Base-by-base conservation (phyloP, 805 yeast genomes). In the Priceomyces melissophilus region DNA sequence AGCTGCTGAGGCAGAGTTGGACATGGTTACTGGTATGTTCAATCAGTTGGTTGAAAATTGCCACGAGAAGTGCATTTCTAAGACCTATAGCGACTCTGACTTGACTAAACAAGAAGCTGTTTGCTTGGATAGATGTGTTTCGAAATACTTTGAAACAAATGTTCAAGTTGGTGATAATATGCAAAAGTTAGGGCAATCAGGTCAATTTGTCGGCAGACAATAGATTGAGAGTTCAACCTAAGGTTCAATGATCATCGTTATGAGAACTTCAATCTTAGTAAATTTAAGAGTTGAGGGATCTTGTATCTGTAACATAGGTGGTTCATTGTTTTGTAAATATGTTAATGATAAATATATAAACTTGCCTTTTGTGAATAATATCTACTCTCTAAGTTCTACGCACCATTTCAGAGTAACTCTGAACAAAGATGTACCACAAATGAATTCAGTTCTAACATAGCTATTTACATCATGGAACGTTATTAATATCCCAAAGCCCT, bases 11-110 rank as follows among this genome's bases (percentile, higher is more conserved):
- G 87, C 96, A 43, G 99, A 91, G 67, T 77, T 91, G 52, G 99
- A 91, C 65, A 84, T 93, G 82, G 96, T 91, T 54, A 90, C 97
- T 30, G 96, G 93, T 54, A 89, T 91, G 97, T 91, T 91, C 80
- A 91, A 91, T 79, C 78, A 82, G 57, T 73, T 90, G 56, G 95
- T 89, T 16, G 90, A 84, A 56, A 84, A 87, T 53, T 90, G 98
- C 63, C 93, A 90, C 66, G 65, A 70, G 52, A 90, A 90, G 70
- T 90, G 98, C 71, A 84, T 89, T 60, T 75, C 55, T 58, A 71
- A 69, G 48, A 54, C 69, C 39, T 90, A 89, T 69, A 54, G 65
- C 39, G 90, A 87, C 40, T 84, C 88, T 41, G 89, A 82, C 16
- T 72, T 90, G 47, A 76, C 73, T 67, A 87, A 85, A 70, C 80